Conservation (phyloP, 257 asterid genomes). For the Solanum pennellii region DNA sequence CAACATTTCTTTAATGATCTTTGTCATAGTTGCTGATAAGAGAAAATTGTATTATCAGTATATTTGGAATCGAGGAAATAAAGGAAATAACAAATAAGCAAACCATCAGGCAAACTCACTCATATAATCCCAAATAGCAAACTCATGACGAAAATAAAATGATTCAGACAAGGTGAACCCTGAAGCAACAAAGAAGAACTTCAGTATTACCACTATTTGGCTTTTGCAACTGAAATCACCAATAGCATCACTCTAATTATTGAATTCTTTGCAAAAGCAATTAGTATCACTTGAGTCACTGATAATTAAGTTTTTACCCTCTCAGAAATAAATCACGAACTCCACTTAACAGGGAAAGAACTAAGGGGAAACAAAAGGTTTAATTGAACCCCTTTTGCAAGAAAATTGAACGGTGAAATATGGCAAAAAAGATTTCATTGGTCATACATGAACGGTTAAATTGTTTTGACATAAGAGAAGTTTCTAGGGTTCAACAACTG, state of each 20-base stretch:
- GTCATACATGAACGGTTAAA: neutral
- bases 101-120: neutral
- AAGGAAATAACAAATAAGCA: neutral
- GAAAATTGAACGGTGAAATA: no score
- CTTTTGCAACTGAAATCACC: neutral
- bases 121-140: neutral
- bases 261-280: neutral
- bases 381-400: no score
- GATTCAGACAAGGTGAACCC: neutral
- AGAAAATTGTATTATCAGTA: neutral
- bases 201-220: neutral
- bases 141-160: neutral
- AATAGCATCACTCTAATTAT: neutral
- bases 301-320: neutral
- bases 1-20: constrained; percentile 66
- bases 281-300: neutral
- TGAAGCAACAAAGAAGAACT: neutral
- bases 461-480: no score
- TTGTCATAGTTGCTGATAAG: constrained; percentile 36
- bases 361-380: neutral
- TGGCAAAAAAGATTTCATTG: neutral
- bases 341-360: neutral
- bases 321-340: neutral
- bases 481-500: neutral
- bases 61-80: neutral